phyloP scores from a whole-genome alignment of 768 basidiomycete genomes.

The Auriscalpium orientale region DNA sequence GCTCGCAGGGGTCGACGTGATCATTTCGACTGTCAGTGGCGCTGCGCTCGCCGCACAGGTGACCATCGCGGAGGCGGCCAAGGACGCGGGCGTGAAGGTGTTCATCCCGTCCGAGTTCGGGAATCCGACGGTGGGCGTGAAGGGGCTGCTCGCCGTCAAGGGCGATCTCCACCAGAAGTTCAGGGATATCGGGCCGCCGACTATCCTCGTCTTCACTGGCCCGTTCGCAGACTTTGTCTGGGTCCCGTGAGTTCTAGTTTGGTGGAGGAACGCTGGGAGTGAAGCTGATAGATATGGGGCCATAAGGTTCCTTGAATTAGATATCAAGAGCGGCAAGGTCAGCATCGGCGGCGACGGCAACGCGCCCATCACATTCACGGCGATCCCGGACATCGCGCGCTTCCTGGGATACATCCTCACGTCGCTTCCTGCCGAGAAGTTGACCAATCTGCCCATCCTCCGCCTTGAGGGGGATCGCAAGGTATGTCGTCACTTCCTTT shows the following conservation, averaged over 20 bases:
- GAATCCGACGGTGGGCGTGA: constrained; percentile 6
- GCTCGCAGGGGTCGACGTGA: constrained; percentile 9
- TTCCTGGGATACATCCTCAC: constrained; percentile 16
- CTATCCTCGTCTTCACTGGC: constrained; percentile 13
- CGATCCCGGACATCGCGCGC: constrained; percentile 10
- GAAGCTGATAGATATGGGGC: not conserved
- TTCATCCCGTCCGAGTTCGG: constrained; percentile 23
- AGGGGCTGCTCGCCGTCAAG: constrained; percentile 6
- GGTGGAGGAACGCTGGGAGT: not conserved
- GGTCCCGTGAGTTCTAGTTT: not conserved
- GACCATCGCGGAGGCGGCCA: constrained; percentile 11
- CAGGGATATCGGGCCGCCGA: constrained; percentile 12
- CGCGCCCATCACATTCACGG: constrained; percentile 11
- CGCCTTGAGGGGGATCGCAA: constrained; percentile 12
- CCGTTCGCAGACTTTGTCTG: constrained; percentile 12
- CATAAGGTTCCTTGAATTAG: constrained; percentile 1
- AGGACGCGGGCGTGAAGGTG: constrained; percentile 11
- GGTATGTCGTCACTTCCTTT: not conserved
- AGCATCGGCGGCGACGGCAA: constrained; percentile 12
- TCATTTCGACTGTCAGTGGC: constrained; percentile 8
- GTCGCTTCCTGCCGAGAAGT: constrained; percentile 6
- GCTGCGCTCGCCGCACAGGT: constrained; percentile 6
- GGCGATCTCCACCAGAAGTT: constrained; percentile 5
- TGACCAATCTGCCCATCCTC: constrained; percentile 5
- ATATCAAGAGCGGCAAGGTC: constrained; percentile 10